phyloP scores from a whole-genome alignment of 1,139 yeast genomes.

The Kazachstania sp. region DNA sequence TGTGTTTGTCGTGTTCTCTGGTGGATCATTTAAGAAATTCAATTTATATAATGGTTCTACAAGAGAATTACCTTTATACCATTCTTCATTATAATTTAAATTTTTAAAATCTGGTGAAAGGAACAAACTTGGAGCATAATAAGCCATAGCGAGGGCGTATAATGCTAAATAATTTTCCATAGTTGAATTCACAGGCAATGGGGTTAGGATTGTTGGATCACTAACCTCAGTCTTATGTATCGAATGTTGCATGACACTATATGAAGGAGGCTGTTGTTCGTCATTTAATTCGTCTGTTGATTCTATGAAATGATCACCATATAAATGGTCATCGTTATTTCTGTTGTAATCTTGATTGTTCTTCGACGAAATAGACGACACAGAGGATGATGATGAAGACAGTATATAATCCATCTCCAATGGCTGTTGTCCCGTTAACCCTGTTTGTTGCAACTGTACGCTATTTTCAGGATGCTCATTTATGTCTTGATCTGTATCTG shows the following conservation, averaged over 20 bases:
- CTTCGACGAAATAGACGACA: background rate
- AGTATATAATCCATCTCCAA: background rate
- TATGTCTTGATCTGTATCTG: background rate
- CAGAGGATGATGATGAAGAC: background rate
- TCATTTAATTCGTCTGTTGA: background rate
- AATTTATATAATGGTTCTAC: slow-evolving; percentile 2
- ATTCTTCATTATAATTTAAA: slow-evolving; percentile 16
- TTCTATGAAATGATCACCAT: background rate
- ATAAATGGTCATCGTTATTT: background rate
- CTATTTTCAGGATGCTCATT: background rate
- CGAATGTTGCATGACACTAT: slow-evolving; percentile 6
- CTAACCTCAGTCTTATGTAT: slow-evolving; percentile 8
- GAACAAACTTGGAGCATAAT: slow-evolving; percentile 18
- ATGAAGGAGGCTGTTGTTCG: slow-evolving; percentile 7
- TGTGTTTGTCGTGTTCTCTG: background rate
- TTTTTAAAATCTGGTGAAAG: slow-evolving; percentile 20
- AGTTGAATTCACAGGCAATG: slow-evolving; percentile 18
- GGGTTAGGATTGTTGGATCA: slow-evolving; percentile 22
- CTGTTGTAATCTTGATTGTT: background rate
- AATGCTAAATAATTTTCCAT: slow-evolving; percentile 26
- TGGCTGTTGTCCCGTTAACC: background rate
- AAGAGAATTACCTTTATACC: slow-evolving; percentile 16
- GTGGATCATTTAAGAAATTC: slow-evolving; percentile 2
- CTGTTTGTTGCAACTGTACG: background rate
- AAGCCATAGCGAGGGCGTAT: slow-evolving; percentile 19